Evolutionary conservation across 2,329 filamentous ascomycete genomes (phyloP).

Genomic region (Ophiobolus disseminans): DNA sequence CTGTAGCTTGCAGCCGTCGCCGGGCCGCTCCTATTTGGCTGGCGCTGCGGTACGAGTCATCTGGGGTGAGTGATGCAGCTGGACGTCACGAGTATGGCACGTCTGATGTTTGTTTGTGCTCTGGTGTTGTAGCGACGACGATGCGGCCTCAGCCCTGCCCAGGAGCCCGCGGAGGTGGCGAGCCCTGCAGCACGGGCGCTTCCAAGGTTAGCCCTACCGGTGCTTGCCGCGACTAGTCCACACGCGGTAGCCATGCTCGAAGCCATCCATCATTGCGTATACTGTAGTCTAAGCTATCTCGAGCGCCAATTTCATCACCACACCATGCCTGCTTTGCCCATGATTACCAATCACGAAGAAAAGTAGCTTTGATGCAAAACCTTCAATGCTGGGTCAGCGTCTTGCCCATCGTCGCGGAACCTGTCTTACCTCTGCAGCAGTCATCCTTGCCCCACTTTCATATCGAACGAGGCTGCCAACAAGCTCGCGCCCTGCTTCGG

Average conservation of each 20-base stretch:
- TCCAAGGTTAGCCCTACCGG: not conserved
- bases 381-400: constrained; percentile 20
- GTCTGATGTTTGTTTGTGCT: constrained; percentile 32
- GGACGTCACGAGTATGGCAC: constrained; percentile 14
- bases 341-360: constrained; percentile 10
- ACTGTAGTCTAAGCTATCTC: too few species aligned
- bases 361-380: constrained; percentile 42
- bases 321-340: not conserved
- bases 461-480: constrained; percentile 74
- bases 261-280: too few species aligned
- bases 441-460: constrained; percentile 71
- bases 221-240: not conserved
- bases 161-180: constrained; percentile 4
- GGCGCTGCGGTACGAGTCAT: constrained; percentile 40
- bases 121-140: constrained; percentile 25
- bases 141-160: constrained; percentile 11
- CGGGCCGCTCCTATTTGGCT: constrained; percentile 42
- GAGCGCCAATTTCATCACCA: too few species aligned
- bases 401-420: not conserved
- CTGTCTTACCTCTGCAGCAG: constrained; percentile 67
- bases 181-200: constrained; percentile 3
- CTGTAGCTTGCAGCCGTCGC: constrained; percentile 34
- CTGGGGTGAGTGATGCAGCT: constrained; percentile 13
- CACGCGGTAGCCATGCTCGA: too few species aligned
- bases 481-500: constrained; percentile 67